Base-by-base conservation (phyloP, 23 red algal genomes). In the Agarophyton chilense region DNA sequence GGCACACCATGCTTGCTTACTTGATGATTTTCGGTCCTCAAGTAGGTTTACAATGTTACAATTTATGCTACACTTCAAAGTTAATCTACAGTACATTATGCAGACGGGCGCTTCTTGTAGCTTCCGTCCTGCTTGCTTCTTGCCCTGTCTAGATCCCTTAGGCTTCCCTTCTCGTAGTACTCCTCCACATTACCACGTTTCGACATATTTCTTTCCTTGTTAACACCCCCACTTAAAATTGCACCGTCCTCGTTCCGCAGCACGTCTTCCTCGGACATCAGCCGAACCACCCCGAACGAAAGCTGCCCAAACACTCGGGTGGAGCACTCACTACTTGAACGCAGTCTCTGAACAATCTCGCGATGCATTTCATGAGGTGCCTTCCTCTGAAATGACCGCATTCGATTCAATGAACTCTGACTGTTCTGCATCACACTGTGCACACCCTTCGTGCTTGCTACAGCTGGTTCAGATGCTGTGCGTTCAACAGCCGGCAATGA, bases 361-460 rank as follows among this genome's bases (percentile, higher is more conserved):
- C 68, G 68, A 49, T 74, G 68, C 68, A 74, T 12, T 74, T 74
- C 68, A 26, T 74, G 68, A 43, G 68, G 68, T 10, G 40, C 4
- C 41, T 49, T 43, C 4, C 17, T 47, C 40, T 46, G 68, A 24
- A 49, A 74, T 7, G 68, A 74, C 19, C 43, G 24, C 24, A 74
- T 47, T 49, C 39, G 68, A 5, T 74, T 47, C 40, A 74, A 18
- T 11, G 10, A 65, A 26, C 68, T 26, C 24, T 74, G 38, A 24
- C n/a, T 38, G 10, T 39, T 6, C 41, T 10, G 19, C n/a, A 21
- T 39, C 39, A 33, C 16, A 28, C 18, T 11, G 25, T n/a, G 24
- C 40, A 49, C 38, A 18, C 11, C 4, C 39, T 25, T 47, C 68
- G 21, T 47, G 68, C 68, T 45, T 26, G 68, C 7, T 13, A 31